Base-by-base conservation (phyloP, 2,329 filamentous ascomycete species). In the Phialemonium atrogriseum region DNA sequence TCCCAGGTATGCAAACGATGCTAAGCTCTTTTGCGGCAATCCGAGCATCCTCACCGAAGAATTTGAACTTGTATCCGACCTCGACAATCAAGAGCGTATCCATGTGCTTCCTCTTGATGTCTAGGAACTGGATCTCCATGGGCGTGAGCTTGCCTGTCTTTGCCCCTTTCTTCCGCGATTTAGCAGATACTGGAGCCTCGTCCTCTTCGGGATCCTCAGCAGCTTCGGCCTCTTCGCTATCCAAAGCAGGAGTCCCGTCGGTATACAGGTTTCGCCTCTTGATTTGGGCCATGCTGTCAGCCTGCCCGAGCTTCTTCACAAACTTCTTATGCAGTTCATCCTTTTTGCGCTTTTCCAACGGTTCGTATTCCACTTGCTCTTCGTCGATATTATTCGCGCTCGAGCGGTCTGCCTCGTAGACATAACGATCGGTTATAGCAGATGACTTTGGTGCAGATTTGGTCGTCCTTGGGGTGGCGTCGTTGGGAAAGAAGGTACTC, bases 1-100 rank as follows among this genome's bases (percentile, higher is more conserved):
- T 96, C 21, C 91, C 91, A 0, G 91, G 89, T 46, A 98, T 95
- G 54, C 91, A 98, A 23, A 98, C 83, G 44, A 98, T 95, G 37
- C 86, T 84, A 29, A 98, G 67, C 53, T 89, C 86, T 55, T 89
- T 94, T 10, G 88, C 84, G 5, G 89, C 91, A 33, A 77, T 74
- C 32, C 87, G 75, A 7, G 91, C 91, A 62, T 98, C 91, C 49
- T 96, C 89, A 9, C 91, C 91, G 51, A 94, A 94, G 62, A 98
- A 94, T 20, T 84, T 80, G 59, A 94, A 98, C 54, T 98, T 98
- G 62, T 98, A 98, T 30, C 91, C 91, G 7, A 96, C 91, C 54
- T 98, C 89, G 32, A 96, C 79, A 10, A 96, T 83, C 33, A 98
- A 68, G 13, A 98, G 49, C 0, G 89, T 91, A 51, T 96, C 91